Evolutionary conservation across 1,284 basidiomycete species (phyloP), one percentile per base, ranked within the genome.

Genomic region (Sanghuangporus baumii): DNA sequence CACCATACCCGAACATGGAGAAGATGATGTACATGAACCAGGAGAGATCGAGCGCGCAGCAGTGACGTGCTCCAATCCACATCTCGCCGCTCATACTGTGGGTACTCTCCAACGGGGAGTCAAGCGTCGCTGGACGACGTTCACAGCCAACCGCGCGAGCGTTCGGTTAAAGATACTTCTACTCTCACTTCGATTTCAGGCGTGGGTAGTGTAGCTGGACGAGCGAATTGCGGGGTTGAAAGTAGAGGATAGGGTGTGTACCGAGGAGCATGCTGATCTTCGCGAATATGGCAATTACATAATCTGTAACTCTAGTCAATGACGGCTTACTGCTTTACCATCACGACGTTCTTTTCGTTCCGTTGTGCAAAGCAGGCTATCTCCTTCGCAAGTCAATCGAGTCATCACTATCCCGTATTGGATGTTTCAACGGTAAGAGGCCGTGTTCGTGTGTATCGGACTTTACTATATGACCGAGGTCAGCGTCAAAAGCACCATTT

Each of bases 81-180:
- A 79, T 20, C 74, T 89, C 50, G 89, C 87, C 0, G 81, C 79
- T 8, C 89, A 91, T 68, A 91, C 88, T 0, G 82, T 88, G 12
- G 79, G 84, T 60, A 88, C 86, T 66, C 76, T 91, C 75, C 76
- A 87, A 9, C 82, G 82, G 72, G 92, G 91, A 26, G 85, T 88
- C 0, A 75, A 74, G 46, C 76, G 83, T 37, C 86, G 88, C 1
- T 88, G 90, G 87, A 93, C 92, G 62, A 93, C 89, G 18, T 75
- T 94, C 55, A 91, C 89, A 5, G 89, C 90, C 18, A 93, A 93
- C 66, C 82, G 84, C 67, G 81, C 87, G 38, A 91, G 91, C 66
- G 84, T 93, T 36, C 86, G 83, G n/a, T n/a, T 68, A 79, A 69
- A 59, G 59, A 36, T 37, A 12, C 16, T 7, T 18, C 16, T n/a